Percentiles rank a stretch among this genome's conserved stretches.
Conservation (phyloP, 768 basidiomycete species). For the Mycena epipterygia region DNA sequence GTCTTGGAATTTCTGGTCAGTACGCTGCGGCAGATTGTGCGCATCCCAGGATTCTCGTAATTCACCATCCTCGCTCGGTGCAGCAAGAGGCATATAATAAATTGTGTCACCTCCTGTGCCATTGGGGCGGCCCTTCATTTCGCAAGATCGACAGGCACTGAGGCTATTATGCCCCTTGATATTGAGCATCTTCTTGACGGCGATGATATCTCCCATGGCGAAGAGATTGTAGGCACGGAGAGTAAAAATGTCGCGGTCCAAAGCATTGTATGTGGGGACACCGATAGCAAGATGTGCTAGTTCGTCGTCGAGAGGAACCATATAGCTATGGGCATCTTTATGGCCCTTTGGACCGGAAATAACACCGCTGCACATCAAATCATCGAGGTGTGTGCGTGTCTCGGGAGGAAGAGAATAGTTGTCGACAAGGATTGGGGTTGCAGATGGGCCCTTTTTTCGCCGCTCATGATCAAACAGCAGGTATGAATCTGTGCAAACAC, state of each 20-base stretch:
- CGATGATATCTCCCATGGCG: conserved; percentile 50
- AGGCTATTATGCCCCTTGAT: conserved; percentile 55
- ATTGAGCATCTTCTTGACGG: conserved; percentile 45
- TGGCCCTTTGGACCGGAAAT: conserved; percentile 51
- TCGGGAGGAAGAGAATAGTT: conserved; percentile 55
- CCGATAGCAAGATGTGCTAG: not conserved
- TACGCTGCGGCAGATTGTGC: conserved; percentile 46
- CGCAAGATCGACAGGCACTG: conserved; percentile 51
- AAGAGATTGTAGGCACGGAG: conserved; percentile 46
- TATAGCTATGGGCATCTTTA: conserved; percentile 5
- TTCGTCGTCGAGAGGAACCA: conserved; percentile 8
- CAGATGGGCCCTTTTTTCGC: conserved; percentile 42
- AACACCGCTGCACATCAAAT: conserved; percentile 47
- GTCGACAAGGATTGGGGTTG: conserved; percentile 58
- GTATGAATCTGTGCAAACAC: conserved; percentile 59
- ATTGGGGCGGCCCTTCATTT: conserved; percentile 44
- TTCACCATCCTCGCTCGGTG: conserved; percentile 27
- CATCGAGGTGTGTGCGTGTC: conserved; percentile 40
- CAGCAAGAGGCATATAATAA: conserved; percentile 37
- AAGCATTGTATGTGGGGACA: conserved; percentile 33
- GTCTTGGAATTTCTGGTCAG: conserved; percentile 48
- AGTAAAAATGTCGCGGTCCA: conserved; percentile 44
- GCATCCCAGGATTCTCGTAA: conserved; percentile 28
- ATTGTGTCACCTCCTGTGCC: conserved; percentile 41
- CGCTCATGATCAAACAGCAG: conserved; percentile 52